Conservation (phyloP, 345 rosid species). For the Cardiospermum halicacabum region DNA sequence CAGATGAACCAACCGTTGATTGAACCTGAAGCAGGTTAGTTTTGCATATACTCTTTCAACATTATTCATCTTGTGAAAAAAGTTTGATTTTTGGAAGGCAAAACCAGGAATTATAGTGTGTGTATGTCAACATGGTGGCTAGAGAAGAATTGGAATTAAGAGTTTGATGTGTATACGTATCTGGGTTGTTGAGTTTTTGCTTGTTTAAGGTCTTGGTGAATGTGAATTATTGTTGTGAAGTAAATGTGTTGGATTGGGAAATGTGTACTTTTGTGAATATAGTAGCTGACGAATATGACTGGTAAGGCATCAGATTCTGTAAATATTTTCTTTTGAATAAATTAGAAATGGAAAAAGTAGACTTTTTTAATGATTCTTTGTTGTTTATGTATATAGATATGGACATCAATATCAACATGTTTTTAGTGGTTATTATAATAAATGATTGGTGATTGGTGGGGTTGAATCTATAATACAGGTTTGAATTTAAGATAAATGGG, state of each 20-base stretch:
- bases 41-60: neutral
- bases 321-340: neutral
- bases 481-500: neutral
- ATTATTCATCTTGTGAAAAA: neutral
- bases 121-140: neutral
- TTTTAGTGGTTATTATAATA: neutral
- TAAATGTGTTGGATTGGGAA: neutral
- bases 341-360: neutral
- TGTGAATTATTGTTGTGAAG: neutral
- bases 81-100: neutral
- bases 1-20: neutral
- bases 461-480: neutral
- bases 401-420: too few relatives aligned
- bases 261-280: neutral
- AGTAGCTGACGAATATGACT: neutral
- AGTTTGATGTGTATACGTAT: neutral
- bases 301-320: neutral
- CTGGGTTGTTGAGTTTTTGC: neutral
- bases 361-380: too few relatives aligned
- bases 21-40: constrained; percentile 1
- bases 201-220: neutral
- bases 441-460: neutral
- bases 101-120: neutral
- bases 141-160: neutral
- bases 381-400: too few relatives aligned